Base-by-base conservation (phyloP, 345 rosid species). In the Melaleuca quinquenervia region DNA sequence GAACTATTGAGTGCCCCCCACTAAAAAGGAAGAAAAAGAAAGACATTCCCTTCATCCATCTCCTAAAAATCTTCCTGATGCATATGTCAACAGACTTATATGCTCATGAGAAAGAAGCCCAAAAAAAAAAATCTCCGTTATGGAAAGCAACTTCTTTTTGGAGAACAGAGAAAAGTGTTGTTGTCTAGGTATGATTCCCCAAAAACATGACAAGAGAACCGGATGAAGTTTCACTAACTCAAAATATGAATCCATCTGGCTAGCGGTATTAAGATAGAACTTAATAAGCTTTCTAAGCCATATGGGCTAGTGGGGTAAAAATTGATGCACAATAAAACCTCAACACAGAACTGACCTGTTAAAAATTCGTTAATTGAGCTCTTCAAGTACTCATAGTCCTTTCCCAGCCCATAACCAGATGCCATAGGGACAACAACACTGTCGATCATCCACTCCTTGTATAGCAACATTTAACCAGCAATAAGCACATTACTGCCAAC, bases 381-480 rank as follows among this genome's bases (percentile, higher is more conserved):
- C 86, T 94, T 97, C 85, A 97, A 90, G 90, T 97, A 96, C 86
- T 91, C 93, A 85, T 94, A 95, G 86, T 97, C 98, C 89, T 93
- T 87, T 60, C 93, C 91, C 89, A 92, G 94, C 85, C 93, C 96
- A 90, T 96, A 93, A 70, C 87, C 86, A 83, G 93, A 88, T 85
- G 98, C 99, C 87, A 92, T 92, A 41, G 98, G 97, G 86, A 95
- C 98, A 88, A 97, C 95, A 51, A 93, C 91, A 87, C 92, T 93
- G 87, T 95, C 96, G 8, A 96, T 94, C 94, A 96, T 93, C 98
- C 98, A 95, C 32, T 93, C 96, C 98, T 97, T 82, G 3, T 51
- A 84, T 24, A 78, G 53, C 82, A 90, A 85, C 36, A 75, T 14
- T 22, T 8, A 82, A 27, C 22, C n/a, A 82, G 44, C 85, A 87